Evolutionary conservation across 1,284 basidiomycete genomes (phyloP).

Genomic region (Pseudozyma flocculosa): DNA sequence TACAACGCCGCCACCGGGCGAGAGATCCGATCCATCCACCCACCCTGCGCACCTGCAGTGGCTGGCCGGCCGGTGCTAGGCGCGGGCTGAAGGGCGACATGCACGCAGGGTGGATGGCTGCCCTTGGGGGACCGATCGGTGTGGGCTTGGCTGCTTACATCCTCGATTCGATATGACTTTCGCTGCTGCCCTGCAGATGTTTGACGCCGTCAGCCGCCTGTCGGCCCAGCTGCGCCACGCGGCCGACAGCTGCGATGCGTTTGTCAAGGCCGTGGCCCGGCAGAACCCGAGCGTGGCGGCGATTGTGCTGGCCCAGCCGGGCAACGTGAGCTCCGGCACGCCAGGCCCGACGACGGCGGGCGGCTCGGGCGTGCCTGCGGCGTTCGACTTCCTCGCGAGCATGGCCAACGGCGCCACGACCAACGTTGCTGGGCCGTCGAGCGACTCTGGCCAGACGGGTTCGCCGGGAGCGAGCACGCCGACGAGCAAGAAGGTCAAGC

Average conservation of each 20-base stretch:
- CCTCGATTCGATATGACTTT: no score
- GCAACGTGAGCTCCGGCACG: conserved; percentile 22
- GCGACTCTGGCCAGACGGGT: conserved; percentile 7
- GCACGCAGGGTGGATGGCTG: no score
- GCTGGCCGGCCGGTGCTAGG: no score
- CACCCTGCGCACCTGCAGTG: no score
- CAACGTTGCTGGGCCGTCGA: background rate
- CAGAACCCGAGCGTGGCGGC: conserved; percentile 43
- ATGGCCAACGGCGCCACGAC: conserved; percentile 25
- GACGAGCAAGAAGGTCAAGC: conserved; percentile 31
- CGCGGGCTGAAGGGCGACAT: no score
- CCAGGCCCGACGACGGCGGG: conserved; percentile 3
- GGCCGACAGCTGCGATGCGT: conserved; percentile 38
- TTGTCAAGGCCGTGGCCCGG: conserved; percentile 38
- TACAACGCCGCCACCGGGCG: background rate
- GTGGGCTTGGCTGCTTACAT: no score
- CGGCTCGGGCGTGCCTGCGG: conserved; percentile 13
- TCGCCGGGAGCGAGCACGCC: conserved; percentile 14
- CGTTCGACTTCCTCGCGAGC: conserved; percentile 31
- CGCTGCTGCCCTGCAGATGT: no score
- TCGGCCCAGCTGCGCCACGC: conserved; percentile 40
- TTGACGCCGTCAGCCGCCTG: conserved; percentile 37
- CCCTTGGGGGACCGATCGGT: no score
- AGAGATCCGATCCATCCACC: no score
- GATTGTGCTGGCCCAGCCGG: conserved; percentile 33